These are phyloP conservation scores for Suhomyces chickasaworum DNA, from an alignment of 1,139 yeast genomes.

Conservation along the genomic window DNA sequence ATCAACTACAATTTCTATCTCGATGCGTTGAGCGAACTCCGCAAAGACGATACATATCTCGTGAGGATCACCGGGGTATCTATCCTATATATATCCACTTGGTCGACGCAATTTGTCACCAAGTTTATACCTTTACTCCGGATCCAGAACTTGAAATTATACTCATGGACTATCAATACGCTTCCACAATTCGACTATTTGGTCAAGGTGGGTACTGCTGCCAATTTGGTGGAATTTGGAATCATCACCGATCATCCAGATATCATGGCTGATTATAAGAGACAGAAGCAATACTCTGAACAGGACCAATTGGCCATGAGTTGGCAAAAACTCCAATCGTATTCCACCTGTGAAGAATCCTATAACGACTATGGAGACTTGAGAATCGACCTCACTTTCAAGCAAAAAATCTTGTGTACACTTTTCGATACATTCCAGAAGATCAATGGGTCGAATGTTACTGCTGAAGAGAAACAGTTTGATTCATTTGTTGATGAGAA, in stretches of 20 bases:
- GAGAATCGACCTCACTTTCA: slow-evolving; percentile 22
- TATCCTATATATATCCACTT: slow-evolving; percentile 40
- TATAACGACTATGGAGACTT: slow-evolving; percentile 20
- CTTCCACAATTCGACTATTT: slow-evolving; percentile 50
- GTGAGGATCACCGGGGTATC: slow-evolving; percentile 43
- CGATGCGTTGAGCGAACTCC: slow-evolving; percentile 23
- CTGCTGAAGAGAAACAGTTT: slow-evolving; percentile 28
- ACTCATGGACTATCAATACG: slow-evolving; percentile 82
- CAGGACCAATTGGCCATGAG: slow-evolving; percentile 14
- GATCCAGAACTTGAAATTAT: slow-evolving; percentile 53
- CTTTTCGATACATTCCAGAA: slow-evolving; percentile 21
- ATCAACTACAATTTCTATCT: slow-evolving; percentile 42
- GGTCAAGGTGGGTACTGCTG: slow-evolving; percentile 28
- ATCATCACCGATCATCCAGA: slow-evolving; percentile 65
- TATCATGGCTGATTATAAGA: slow-evolving; percentile 28
- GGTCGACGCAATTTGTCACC: slow-evolving; percentile 40
- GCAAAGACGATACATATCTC: slow-evolving; percentile 22
- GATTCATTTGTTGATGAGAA: slow-evolving; percentile 31
- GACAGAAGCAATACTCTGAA: slow-evolving; percentile 7
- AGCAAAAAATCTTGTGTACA: slow-evolving; percentile 25
- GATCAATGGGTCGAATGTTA: slow-evolving; percentile 19
- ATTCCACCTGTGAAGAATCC: slow-evolving; percentile 12
- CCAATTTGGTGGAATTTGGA: slow-evolving; percentile 46
- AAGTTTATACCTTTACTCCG: slow-evolving; percentile 41
- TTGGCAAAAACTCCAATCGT: slow-evolving; percentile 8